Evolutionary conservation across 495 filamentous ascomycete genomes (phyloP).

Genomic region (Halenospora varia): DNA sequence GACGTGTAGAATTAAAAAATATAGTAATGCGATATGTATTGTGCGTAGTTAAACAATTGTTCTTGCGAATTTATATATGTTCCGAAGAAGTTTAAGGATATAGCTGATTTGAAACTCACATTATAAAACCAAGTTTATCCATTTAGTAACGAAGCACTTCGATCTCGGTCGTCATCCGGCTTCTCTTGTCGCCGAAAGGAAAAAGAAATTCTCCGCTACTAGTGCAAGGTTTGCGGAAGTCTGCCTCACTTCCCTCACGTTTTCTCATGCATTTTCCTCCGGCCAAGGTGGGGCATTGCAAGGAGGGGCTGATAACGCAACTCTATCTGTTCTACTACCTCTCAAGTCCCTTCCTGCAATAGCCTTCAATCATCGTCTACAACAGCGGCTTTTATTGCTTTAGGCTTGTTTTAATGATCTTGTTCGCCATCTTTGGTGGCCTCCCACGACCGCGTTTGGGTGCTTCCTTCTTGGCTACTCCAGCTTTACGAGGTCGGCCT

Average conservation of each 20-base stretch:
- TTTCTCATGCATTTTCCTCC: neutral
- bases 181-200: neutral
- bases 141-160: neutral
- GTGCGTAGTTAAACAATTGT: neutral
- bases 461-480: neutral
- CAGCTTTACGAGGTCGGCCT: neutral
- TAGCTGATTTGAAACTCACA: neutral
- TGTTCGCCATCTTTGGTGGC: neutral
- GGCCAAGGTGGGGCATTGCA: neutral
- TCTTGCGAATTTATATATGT: neutral
- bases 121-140: neutral
- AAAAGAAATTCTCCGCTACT: neutral
- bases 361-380: neutral
- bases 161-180: neutral
- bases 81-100: neutral
- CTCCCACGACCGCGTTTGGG: neutral
- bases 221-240: neutral
- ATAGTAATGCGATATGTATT: neutral
- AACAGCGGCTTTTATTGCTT: neutral
- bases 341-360: neutral
- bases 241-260: neutral
- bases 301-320: neutral
- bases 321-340: neutral
- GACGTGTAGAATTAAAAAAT: neutral
- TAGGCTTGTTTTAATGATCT: neutral